Conservation (phyloP, 1,284 basidiomycete species). For the Ganoderma sinense region DNA sequence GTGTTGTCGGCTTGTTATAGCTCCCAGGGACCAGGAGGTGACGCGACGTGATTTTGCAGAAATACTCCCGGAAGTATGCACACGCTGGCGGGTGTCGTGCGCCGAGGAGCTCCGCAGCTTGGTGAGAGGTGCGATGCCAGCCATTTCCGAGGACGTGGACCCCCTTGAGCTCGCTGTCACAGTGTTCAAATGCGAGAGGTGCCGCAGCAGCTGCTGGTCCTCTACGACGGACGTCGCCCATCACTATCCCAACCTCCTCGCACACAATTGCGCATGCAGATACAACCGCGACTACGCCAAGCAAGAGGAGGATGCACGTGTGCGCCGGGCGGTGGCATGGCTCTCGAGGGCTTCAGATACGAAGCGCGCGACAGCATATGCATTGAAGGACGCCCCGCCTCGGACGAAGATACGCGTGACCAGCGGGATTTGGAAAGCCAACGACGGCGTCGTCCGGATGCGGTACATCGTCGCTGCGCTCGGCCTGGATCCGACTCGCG, state of each 20-base stretch:
- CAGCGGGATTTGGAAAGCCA: no score
- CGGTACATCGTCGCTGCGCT: not conserved
- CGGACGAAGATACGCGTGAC: not conserved
- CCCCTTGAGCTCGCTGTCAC: slow-evolving; percentile 1
- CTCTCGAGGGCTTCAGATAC: not conserved
- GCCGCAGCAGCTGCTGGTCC: no score
- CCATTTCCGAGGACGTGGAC: not conserved
- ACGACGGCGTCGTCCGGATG: not conserved
- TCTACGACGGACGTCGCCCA: not conserved
- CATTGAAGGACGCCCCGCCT: no score
- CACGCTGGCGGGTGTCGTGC: not conserved
- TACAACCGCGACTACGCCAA: not conserved
- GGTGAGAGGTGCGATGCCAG: not conserved
- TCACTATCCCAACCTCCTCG: not conserved
- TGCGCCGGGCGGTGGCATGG: not conserved
- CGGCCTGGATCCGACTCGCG: not conserved
- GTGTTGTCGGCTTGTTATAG: not conserved
- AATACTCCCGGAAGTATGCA: not conserved
- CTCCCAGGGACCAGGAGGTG: not conserved
- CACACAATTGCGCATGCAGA: not conserved
- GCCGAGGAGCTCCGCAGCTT: not conserved
- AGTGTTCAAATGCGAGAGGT: not conserved
- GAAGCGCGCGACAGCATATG: no score
- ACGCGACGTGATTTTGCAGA: not conserved
- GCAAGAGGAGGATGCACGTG: not conserved